Evolutionary conservation across 768 basidiomycete genomes (phyloP).

Genomic region (Cystofilobasidium macerans): DNA sequence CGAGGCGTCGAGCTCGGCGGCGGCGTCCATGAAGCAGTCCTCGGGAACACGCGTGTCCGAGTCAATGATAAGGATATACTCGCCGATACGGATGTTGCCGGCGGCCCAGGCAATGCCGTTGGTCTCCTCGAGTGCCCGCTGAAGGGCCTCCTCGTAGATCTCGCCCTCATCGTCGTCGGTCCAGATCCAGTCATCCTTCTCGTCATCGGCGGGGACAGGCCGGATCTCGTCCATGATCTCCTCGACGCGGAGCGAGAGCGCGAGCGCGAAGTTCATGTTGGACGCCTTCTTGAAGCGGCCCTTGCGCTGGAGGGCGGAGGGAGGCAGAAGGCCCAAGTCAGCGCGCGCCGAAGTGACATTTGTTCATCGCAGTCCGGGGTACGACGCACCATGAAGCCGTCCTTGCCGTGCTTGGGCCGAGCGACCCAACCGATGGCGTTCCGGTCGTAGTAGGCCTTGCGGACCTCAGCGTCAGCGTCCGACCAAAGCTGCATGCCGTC

Average conservation of each 20-base stretch:
- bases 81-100: conserved; percentile 29
- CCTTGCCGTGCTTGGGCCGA: conserved; percentile 58
- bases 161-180: conserved; percentile 56
- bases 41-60: conserved; percentile 18
- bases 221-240: conserved; percentile 43
- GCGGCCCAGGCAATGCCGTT: conserved; percentile 61
- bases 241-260: conserved; percentile 55
- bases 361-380: too few species aligned
- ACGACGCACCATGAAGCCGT: conserved; percentile 64
- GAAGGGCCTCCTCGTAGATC: conserved; percentile 59
- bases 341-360: too few species aligned
- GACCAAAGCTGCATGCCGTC: conserved; percentile 50
- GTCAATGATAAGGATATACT: conserved; percentile 27
- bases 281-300: conserved; percentile 89
- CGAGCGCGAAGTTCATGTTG: conserved; percentile 78
- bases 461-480: conserved; percentile 53
- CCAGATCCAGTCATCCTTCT: conserved; percentile 46
- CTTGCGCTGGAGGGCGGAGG: too few species aligned
- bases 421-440: conserved; percentile 73
- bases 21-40: conserved; percentile 84
- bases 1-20: conserved; percentile 67
- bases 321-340: too few species aligned
- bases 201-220: conserved; percentile 42
- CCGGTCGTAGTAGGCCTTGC: conserved; percentile 59
- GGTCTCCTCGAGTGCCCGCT: conserved; percentile 59